These are phyloP conservation scores for Kodamaea ohmeri DNA, from an alignment of 1,139 yeast species.

Conservation along the genomic window DNA sequence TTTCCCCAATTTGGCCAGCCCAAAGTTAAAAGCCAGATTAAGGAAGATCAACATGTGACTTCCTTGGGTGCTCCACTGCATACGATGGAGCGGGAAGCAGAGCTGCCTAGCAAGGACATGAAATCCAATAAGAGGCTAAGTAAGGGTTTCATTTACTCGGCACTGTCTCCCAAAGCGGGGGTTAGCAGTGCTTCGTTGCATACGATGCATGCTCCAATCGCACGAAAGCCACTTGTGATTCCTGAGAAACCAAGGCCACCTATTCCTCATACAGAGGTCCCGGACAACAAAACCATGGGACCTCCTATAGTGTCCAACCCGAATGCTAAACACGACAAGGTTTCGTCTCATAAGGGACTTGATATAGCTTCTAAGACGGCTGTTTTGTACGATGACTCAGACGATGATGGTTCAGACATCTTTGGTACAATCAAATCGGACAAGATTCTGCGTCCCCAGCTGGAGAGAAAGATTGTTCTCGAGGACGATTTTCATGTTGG, in stretches of 20 bases:
- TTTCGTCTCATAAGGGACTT: neutral
- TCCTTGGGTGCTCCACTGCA: too few species aligned
- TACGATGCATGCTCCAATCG: slow-evolving; percentile 8
- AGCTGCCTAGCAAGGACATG: too few species aligned
- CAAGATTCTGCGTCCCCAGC: slow-evolving; percentile 1
- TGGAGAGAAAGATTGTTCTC: slow-evolving; percentile 6
- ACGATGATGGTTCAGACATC: slow-evolving; percentile 6
- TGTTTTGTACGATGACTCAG: slow-evolving; percentile 7
- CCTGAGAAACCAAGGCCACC: slow-evolving; percentile 4
- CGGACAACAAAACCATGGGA: slow-evolving; percentile 11
- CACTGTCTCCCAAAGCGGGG: too few species aligned
- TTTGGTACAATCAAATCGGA: slow-evolving; percentile 3
- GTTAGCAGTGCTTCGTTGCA: too few species aligned
- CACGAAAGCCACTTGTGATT: slow-evolving; percentile 8
- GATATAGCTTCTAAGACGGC: slow-evolving; percentile 6
- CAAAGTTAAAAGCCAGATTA: too few species aligned
- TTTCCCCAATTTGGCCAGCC: too few species aligned
- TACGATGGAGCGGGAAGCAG: too few species aligned
- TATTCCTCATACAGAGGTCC: slow-evolving; percentile 4
- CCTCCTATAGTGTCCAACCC: slow-evolving; percentile 10
- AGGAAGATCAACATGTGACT: too few species aligned
- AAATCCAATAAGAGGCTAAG: too few species aligned
- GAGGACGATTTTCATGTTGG: slow-evolving; percentile 11
- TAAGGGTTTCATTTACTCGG: too few species aligned
- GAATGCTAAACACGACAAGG: neutral